These are phyloP conservation scores for Didymella glomerata DNA, from an alignment of 2,329 filamentous ascomycete genomes.

Conservation along the genomic window DNA sequence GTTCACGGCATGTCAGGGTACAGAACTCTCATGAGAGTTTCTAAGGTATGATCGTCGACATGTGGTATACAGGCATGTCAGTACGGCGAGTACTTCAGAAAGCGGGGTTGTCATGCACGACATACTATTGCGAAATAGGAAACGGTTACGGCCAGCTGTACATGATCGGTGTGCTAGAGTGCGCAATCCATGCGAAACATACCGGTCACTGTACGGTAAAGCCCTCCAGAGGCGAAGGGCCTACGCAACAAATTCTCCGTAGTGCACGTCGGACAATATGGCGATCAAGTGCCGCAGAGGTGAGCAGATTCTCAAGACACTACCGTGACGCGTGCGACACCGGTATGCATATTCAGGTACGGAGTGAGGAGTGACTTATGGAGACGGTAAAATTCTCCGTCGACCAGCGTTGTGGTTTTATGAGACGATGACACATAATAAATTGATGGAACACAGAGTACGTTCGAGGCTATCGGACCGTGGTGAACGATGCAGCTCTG, in stretches of 20 bases:
- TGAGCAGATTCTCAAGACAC: background rate
- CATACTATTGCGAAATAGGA: constrained; percentile 1
- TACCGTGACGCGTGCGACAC: background rate
- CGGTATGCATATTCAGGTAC: background rate
- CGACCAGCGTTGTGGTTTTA: background rate
- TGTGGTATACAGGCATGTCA: constrained; percentile 4
- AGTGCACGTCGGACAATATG: background rate
- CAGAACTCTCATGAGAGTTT: background rate
- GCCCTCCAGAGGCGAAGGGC: background rate
- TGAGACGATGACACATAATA: constrained; percentile 4
- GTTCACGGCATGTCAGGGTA: background rate
- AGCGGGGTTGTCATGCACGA: constrained; percentile 17
- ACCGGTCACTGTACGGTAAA: background rate
- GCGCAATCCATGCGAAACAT: constrained; percentile 3
- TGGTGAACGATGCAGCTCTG: background rate
- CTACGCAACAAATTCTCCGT: background rate
- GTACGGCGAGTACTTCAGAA: constrained; percentile 2
- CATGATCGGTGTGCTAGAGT: constrained; percentile 3
- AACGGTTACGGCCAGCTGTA: background rate
- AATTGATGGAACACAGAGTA: constrained; percentile 2
- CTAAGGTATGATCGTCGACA: constrained; percentile 4
- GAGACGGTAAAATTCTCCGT: background rate
- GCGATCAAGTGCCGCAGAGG: background rate
- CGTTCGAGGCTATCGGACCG: background rate
- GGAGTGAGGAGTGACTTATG: background rate